Percentiles rank a stretch among this genome's conserved stretches.
These are phyloP conservation scores for Lyophyllum shimeji DNA, from an alignment of 768 basidiomycete species.

Conservation along the genomic window DNA sequence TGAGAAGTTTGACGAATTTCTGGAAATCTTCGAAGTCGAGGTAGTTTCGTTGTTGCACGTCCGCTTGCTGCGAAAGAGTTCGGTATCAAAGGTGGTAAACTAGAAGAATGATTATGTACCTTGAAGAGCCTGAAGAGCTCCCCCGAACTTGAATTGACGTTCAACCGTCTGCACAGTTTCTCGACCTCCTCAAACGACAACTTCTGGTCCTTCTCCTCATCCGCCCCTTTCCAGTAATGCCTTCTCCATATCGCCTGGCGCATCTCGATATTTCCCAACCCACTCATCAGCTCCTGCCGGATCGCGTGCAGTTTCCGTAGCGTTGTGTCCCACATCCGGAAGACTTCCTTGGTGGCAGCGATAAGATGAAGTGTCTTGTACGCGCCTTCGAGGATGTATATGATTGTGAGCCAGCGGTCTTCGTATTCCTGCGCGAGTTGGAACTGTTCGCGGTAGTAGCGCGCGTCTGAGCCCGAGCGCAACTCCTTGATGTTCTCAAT, in stretches of 20 bases:
- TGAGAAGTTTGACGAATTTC: constrained; percentile 81
- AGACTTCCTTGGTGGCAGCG: constrained; percentile 56
- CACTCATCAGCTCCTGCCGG: constrained; percentile 73
- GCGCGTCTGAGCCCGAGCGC: constrained; percentile 71
- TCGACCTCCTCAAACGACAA: constrained; percentile 76
- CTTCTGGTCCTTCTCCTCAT: constrained; percentile 58
- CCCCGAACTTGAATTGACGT: constrained; percentile 60
- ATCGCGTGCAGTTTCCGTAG: constrained; percentile 67
- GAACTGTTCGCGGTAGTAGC: constrained; percentile 75
- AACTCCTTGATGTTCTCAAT: constrained; percentile 91
- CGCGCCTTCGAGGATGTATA: constrained; percentile 73
- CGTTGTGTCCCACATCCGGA: constrained; percentile 60
- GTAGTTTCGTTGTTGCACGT: constrained; percentile 49
- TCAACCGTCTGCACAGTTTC: constrained; percentile 68
- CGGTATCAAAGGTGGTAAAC: neutral
- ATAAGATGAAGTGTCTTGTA: constrained; percentile 90
- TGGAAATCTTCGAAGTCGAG: constrained; percentile 86
- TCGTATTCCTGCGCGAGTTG: constrained; percentile 66
- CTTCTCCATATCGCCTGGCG: constrained; percentile 79
- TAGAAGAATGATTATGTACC: constrained; percentile 29
- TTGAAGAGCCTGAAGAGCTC: constrained; percentile 63
- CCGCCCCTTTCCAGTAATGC: constrained; percentile 81
- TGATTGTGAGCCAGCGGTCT: constrained; percentile 83
- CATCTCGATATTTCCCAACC: constrained; percentile 66
- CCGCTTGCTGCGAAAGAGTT: constrained; percentile 57